Percentiles rank a stretch among this genome's conserved stretches.
phyloP scores from a whole-genome alignment of 805 yeast species.

The Metschnikowia vanudenii region DNA sequence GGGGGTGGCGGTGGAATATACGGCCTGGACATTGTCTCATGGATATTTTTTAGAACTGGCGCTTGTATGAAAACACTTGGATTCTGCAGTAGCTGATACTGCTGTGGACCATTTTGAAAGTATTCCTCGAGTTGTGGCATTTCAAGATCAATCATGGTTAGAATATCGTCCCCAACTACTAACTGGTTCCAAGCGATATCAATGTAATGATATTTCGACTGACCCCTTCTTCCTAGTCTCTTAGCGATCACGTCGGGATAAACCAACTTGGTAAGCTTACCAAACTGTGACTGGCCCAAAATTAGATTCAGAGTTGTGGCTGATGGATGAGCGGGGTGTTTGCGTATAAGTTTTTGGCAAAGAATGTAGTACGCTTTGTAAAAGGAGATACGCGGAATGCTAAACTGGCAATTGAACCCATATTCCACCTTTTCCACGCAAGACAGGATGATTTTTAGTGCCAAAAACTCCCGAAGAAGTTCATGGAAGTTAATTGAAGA shows the following conservation, averaged over 20 bases:
- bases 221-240: constrained; percentile 43
- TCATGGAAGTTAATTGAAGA: constrained; percentile 35
- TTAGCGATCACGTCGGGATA: constrained; percentile 38
- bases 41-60: no score
- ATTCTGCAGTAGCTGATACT: not conserved
- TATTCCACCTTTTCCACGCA: constrained; percentile 17
- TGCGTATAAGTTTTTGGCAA: constrained; percentile 38
- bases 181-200: constrained; percentile 41
- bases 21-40: no score
- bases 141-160: constrained; percentile 33
- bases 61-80: no score
- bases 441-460: constrained; percentile 32
- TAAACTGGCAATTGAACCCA: not conserved
- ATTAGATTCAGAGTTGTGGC: constrained; percentile 33
- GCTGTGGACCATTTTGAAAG: constrained; percentile 9
- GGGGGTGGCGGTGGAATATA: no score
- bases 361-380: constrained; percentile 41
- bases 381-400: constrained; percentile 36
- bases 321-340: constrained; percentile 34
- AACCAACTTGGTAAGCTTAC: constrained; percentile 40
- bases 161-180: constrained; percentile 31
- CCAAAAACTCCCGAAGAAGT: constrained; percentile 42
- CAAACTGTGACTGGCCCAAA: constrained; percentile 41
- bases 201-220: constrained; percentile 42
- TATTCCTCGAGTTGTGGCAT: constrained; percentile 31